Percentiles rank a stretch among this genome's conserved stretches.
These are phyloP conservation scores for Lactarius psammicola DNA, from an alignment of 768 basidiomycete species.

Conservation along the genomic window DNA sequence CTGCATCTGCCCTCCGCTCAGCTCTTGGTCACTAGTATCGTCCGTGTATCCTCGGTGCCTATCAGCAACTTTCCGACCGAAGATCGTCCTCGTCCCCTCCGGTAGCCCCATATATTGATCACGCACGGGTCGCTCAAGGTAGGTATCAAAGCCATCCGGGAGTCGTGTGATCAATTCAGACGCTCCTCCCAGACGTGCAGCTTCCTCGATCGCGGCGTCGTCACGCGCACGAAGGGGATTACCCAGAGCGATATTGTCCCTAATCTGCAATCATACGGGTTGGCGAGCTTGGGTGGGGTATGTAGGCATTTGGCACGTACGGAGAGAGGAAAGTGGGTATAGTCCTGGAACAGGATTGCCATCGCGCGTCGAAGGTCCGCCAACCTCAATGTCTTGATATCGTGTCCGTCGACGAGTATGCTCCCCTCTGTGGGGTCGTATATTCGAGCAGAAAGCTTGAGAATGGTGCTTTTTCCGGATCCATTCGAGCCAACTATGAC, in stretches of 20 bases:
- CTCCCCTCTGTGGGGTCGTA: constrained; percentile 68
- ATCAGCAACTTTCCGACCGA: constrained; percentile 51
- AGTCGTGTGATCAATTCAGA: constrained; percentile 60
- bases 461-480: constrained; percentile 74
- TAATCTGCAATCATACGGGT: constrained; percentile 46
- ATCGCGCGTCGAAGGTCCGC: constrained; percentile 63
- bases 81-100: constrained; percentile 59
- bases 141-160: constrained; percentile 67
- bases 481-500: constrained; percentile 79
- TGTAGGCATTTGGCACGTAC: constrained; percentile 40
- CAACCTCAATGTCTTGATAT: constrained; percentile 60
- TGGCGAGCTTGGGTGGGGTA: neutral
- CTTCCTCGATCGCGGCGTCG: constrained; percentile 56
- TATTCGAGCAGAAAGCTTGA: constrained; percentile 69
- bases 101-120: constrained; percentile 66
- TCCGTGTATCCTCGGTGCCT: neutral
- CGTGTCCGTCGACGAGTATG: constrained; percentile 61
- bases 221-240: constrained; percentile 55
- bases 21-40: constrained; percentile 4
- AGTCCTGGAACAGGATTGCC: constrained; percentile 78
- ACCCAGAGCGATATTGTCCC: constrained; percentile 75
- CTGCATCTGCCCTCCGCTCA: constrained; percentile 78
- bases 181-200: constrained; percentile 70
- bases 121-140: constrained; percentile 63
- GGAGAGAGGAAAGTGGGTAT: constrained; percentile 74